These are phyloP conservation scores for Aspergillus sp. DNA, from an alignment of 2,329 filamentous ascomycete genomes.

Conservation along the genomic window DNA sequence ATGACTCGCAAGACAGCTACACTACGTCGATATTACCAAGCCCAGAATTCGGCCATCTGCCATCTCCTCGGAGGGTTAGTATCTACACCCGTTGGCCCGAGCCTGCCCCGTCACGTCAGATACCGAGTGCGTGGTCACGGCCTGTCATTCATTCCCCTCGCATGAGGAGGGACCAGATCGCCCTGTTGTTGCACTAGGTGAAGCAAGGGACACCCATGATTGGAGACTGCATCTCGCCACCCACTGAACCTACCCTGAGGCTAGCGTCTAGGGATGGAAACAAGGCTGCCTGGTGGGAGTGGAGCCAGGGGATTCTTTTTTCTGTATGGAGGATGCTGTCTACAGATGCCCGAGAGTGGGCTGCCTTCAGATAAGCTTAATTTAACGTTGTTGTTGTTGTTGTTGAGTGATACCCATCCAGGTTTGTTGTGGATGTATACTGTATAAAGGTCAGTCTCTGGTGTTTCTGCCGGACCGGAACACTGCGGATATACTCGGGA, in stretches of 20 bases:
- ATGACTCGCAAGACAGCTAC: no score
- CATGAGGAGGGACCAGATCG: no score
- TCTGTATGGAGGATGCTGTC: constrained; percentile 8
- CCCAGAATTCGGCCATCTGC: no score
- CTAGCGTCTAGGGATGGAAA: background rate
- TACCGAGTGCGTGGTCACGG: no score
- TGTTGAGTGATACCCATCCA: background rate
- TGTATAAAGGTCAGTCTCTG: background rate
- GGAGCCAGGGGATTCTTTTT: background rate
- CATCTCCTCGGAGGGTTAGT: no score
- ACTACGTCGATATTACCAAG: no score
- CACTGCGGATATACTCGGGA: background rate
- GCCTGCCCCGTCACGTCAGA: no score
- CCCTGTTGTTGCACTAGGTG: background rate
- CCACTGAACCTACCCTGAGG: no score
- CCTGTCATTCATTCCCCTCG: no score
- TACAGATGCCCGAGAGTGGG: background rate
- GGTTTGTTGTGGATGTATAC: background rate
- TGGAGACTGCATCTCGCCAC: background rate
- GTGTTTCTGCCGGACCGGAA: background rate
- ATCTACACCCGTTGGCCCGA: no score
- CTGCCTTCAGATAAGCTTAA: constrained; percentile 22
- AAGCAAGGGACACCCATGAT: background rate
- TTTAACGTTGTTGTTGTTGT: constrained; percentile 6
- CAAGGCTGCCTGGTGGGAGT: background rate